Percentiles rank a stretch among this genome's conserved stretches.
These are phyloP conservation scores for Aspergillus sp. DNA, from an alignment of 2,329 filamentous ascomycete species.

Conservation along the genomic window DNA sequence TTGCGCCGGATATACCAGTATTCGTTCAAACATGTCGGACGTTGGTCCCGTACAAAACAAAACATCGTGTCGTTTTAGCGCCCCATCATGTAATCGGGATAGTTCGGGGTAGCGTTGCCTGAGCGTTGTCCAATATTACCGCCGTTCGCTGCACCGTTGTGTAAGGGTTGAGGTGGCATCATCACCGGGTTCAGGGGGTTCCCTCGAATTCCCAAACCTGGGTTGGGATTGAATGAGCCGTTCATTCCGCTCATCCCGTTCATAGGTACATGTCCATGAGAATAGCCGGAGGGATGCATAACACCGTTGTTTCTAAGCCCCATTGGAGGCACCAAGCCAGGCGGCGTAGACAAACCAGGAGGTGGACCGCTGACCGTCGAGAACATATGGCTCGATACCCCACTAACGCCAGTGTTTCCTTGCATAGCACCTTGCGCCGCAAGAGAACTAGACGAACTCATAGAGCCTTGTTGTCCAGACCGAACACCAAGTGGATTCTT, in stretches of 20 bases:
- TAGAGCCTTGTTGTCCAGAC: constrained; percentile 64
- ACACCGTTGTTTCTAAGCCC: constrained; percentile 31
- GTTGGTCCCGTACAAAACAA: constrained; percentile 33
- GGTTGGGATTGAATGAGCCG: constrained; percentile 35
- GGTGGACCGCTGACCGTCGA: constrained; percentile 73
- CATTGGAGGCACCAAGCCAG: constrained; percentile 59
- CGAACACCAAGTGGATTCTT: constrained; percentile 96
- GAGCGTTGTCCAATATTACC: constrained; percentile 30
- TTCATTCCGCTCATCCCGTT: constrained; percentile 18
- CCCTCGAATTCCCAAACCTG: constrained; percentile 39
- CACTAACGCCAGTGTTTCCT: constrained; percentile 56
- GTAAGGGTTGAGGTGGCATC: constrained; percentile 28
- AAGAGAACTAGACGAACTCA: constrained; percentile 52
- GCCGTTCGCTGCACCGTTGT: constrained; percentile 29
- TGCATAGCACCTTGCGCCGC: constrained; percentile 54
- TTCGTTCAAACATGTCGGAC: constrained; percentile 46
- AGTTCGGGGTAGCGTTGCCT: constrained; percentile 39
- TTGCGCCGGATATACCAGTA: constrained; percentile 43
- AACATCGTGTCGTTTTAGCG: constrained; percentile 35
- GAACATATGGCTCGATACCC: constrained; percentile 63
- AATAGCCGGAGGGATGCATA: constrained; percentile 32
- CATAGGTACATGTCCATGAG: constrained; percentile 28
- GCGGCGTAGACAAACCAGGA: constrained; percentile 74
- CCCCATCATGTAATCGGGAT: constrained; percentile 52
- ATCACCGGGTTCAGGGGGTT: constrained; percentile 34